Evolutionary conservation across 2,329 filamentous ascomycete genomes (phyloP).

Genomic region (Rhytidhysteron rufulum): DNA sequence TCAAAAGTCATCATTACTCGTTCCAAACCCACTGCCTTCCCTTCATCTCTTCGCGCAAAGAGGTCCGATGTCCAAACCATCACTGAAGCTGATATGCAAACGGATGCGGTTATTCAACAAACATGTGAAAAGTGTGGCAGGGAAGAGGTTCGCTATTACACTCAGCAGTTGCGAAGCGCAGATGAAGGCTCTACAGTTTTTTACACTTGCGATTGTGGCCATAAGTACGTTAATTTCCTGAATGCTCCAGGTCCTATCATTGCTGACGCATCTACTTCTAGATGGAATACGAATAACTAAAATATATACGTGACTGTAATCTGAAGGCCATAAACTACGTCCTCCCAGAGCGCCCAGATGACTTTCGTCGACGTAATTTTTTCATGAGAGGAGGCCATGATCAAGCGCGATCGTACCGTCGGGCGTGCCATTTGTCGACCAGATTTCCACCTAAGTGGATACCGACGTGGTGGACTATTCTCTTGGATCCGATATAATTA

Average conservation of each 20-base stretch:
- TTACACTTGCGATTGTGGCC: constrained; percentile 81
- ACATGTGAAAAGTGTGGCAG: constrained; percentile 78
- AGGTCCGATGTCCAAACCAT: constrained; percentile 80
- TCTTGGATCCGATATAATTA: no score
- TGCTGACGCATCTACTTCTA: constrained; percentile 16
- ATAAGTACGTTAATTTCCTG: constrained; percentile 59
- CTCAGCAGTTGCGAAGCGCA: constrained; percentile 81
- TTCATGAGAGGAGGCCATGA: no score
- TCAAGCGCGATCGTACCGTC: no score
- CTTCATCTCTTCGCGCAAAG: constrained; percentile 82
- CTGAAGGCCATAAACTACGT: no score
- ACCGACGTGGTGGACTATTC: no score
- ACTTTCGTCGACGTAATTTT: no score
- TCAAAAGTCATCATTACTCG: constrained; percentile 73
- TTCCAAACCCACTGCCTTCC: constrained; percentile 88
- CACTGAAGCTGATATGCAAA: constrained; percentile 71
- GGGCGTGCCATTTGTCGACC: no score
- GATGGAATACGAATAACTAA: constrained; percentile 61
- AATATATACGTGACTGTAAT: no score
- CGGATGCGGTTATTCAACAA: constrained; percentile 64
- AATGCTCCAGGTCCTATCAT: constrained; percentile 11
- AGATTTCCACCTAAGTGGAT: no score
- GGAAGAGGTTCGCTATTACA: constrained; percentile 78
- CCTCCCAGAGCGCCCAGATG: no score
- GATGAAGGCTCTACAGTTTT: constrained; percentile 95